Conservation (phyloP, 2,329 filamentous ascomycete genomes). For the Xylariaceae sp. region DNA sequence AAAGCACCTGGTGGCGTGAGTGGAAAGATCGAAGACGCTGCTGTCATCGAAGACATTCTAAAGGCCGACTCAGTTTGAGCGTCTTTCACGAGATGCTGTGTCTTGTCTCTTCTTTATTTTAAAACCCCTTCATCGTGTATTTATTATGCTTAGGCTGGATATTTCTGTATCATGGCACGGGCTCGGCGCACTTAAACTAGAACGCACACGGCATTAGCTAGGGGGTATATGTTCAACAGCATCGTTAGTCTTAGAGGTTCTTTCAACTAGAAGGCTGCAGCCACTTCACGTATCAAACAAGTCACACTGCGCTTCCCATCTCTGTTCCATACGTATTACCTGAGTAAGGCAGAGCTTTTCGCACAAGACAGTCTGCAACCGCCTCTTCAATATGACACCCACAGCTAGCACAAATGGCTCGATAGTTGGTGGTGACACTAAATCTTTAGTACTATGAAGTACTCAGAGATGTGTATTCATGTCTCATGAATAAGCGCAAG, state of each 20-base stretch:
- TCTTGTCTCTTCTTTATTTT: not conserved
- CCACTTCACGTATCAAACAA: no score
- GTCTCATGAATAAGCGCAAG: not conserved
- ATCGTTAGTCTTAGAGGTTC: no score
- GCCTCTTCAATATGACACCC: not conserved
- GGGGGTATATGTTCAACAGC: no score
- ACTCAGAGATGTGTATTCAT: not conserved
- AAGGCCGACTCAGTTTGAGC: slow-evolving; percentile 21
- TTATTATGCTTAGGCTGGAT: slow-evolving; percentile 6
- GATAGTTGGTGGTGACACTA: not conserved
- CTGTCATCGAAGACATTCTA: slow-evolving; percentile 32
- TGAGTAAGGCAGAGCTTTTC: no score
- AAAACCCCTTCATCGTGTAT: slow-evolving; percentile 24
- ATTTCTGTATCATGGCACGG: slow-evolving; percentile 13
- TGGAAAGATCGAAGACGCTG: slow-evolving; percentile 31
- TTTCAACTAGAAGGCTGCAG: no score
- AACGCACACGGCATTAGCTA: not conserved
- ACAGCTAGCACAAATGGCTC: not conserved
- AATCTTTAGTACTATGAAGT: not conserved
- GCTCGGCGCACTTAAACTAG: slow-evolving; percentile 26
- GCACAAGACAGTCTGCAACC: no score
- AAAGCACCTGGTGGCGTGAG: slow-evolving; percentile 35
- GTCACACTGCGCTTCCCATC: no score
- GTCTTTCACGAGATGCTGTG: not conserved
- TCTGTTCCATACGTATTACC: no score